Percentiles rank a stretch among this genome's conserved stretches.
phyloP scores from a whole-genome alignment of 257 asterid genomes.

The Solanum virginianum region DNA sequence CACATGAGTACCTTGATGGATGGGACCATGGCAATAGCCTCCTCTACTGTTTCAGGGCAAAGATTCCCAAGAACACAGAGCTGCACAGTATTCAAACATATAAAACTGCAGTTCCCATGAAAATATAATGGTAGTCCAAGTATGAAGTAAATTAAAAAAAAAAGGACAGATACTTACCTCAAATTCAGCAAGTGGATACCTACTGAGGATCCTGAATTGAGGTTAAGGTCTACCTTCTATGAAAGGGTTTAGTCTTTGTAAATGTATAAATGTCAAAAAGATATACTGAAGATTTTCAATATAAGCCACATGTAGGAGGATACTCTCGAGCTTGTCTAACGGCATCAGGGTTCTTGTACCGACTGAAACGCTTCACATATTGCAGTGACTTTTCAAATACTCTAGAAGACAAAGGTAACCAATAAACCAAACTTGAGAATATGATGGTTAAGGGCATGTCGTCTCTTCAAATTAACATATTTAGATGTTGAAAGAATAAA shows the following conservation, averaged over 20 bases:
- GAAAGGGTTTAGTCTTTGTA: not conserved
- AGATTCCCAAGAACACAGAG: constrained; percentile 88
- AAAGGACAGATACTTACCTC: constrained; percentile 34
- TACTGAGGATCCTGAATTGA: constrained; percentile 57
- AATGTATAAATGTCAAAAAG: not conserved
- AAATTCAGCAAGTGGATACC: constrained; percentile 83
- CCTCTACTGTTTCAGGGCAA: constrained; percentile 90
- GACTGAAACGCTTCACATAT: constrained; percentile 97
- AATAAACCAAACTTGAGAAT: not conserved
- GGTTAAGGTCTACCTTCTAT: constrained; percentile 24
- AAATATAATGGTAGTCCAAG: not conserved
- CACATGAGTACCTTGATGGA: constrained; percentile 64
- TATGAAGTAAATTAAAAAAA: not conserved
- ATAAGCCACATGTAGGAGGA: constrained; percentile 25
- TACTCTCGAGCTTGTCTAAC: constrained; percentile 99
- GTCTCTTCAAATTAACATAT: not conserved
- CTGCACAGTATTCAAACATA: constrained; percentile 25
- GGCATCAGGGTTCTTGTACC: constrained; percentile 94
- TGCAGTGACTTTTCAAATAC: constrained; percentile 96
- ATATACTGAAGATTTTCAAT: not conserved
- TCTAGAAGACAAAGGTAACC: constrained; percentile 25
- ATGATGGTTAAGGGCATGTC: not conserved
- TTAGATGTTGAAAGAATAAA: not conserved
- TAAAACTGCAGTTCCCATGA: not conserved
- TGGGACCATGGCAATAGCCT: constrained; percentile 93